phyloP scores from a whole-genome alignment of 2,329 filamentous ascomycete genomes.

The Cadophora malorum region DNA sequence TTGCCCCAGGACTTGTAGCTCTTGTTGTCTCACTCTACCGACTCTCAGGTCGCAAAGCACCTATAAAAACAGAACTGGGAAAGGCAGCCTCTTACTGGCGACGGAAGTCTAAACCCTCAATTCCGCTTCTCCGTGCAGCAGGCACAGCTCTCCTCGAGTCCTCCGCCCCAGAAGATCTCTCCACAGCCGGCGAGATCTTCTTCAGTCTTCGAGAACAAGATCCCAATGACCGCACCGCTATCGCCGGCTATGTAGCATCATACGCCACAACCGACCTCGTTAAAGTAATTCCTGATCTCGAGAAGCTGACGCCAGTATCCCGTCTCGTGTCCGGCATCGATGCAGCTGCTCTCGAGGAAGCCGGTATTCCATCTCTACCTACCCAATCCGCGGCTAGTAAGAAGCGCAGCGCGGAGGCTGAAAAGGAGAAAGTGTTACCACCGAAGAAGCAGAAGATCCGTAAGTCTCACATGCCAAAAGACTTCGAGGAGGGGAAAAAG shows the following conservation, averaged over 20 bases:
- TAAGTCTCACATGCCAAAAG: slow-evolving; percentile 70
- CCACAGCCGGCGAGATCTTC: slow-evolving; percentile 80
- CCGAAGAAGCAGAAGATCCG: slow-evolving; percentile 64
- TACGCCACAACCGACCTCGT: slow-evolving; percentile 67
- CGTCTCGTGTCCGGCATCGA: slow-evolving; percentile 67
- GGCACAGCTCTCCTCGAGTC: slow-evolving; percentile 84
- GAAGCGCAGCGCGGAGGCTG: slow-evolving; percentile 56
- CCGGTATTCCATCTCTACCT: slow-evolving; percentile 64
- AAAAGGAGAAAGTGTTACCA: slow-evolving; percentile 49
- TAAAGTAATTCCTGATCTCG: slow-evolving; percentile 60
- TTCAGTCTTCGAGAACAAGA: slow-evolving; percentile 70
- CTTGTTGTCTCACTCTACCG: slow-evolving; percentile 81
- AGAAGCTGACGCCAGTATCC: slow-evolving; percentile 65
- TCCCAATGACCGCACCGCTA: slow-evolving; percentile 70
- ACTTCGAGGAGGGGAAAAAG: slow-evolving; percentile 77
- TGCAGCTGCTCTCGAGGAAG: slow-evolving; percentile 65
- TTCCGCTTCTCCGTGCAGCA: slow-evolving; percentile 79
- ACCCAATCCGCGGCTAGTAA: slow-evolving; percentile 49
- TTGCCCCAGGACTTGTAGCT: slow-evolving; percentile 84
- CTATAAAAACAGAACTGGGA: slow-evolving; percentile 75
- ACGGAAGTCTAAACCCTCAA: slow-evolving; percentile 61
- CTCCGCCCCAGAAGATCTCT: slow-evolving; percentile 69
- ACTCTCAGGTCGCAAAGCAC: slow-evolving; percentile 73
- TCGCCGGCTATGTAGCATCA: slow-evolving; percentile 86
- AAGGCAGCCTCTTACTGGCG: slow-evolving; percentile 86